Base-by-base conservation (phyloP, 2,329 filamentous ascomycete species). In the Clathrospora elynae region DNA sequence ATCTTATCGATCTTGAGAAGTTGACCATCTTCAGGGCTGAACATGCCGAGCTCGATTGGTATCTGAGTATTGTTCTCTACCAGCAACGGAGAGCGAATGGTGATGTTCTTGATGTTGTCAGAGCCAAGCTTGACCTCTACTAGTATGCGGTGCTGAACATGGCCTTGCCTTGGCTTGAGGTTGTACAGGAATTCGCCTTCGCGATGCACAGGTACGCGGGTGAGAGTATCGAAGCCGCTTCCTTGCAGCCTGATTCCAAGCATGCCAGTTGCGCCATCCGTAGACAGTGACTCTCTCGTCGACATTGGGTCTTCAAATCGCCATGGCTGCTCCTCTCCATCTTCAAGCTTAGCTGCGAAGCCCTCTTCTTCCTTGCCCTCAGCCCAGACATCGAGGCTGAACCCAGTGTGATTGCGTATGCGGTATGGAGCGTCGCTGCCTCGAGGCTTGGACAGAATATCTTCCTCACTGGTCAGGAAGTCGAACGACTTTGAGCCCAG, bases 21-120 rank as follows among this genome's bases (percentile, higher is more conserved):
- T 67, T 96, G 86, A 0, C 91, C 91, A 43, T 96, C 87, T 49
- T 89, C 83, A 0, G 84, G 84, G 67, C 92, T 93, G 64, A 89
- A 96, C 11, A 99, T 84, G 11, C 93, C 95, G 14, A 99, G 72
- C 69, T 99, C 93, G 10, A 99, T 85, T 0, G 93, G 92, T 29
- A 99, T 96, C 65, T 99, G 90, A 0, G 93, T 99, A 51, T 93
- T 88, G 70, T 99, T 99, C 67, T 99, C 93, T 6, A 99, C 84
- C 0, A 96, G 74, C 1, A 99, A 75, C 1, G 93, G 93, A 12
- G 92, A 97, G 17, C 93, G 83, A 62, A 99, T 85, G 1, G 91
- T 99, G 62, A 99, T 95, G 67, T 95, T 95, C 74, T 99, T 99
- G 73, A 99, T 88, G 61, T 97, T 97, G 74, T 99, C 92, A 1